Conservation (phyloP, 1,284 basidiomycete species). For the Ceratobasidium sp. region DNA sequence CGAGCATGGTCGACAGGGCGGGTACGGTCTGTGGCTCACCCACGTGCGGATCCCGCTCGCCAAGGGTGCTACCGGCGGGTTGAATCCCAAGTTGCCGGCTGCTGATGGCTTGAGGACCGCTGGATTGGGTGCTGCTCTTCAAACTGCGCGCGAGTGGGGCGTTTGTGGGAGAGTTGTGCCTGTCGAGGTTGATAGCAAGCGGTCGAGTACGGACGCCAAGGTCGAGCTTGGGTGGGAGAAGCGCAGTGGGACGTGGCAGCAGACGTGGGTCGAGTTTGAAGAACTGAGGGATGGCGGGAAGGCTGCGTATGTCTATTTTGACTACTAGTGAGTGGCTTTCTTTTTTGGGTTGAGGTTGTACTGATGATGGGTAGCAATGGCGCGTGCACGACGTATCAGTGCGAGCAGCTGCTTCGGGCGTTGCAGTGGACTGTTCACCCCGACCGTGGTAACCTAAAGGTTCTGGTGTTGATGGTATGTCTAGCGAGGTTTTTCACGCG, state of each 20-base stretch:
- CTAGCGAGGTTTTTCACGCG: background rate
- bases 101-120: conserved; percentile 57
- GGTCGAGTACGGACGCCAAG: conserved; percentile 49
- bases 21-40: conserved; percentile 61
- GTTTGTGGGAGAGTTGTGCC: conserved; percentile 48
- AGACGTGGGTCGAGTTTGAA: conserved; percentile 60
- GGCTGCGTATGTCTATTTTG: conserved; percentile 61
- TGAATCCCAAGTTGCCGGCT: conserved; percentile 62
- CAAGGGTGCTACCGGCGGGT: conserved; percentile 54
- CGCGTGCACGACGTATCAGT: conserved; percentile 61
- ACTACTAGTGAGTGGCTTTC: conserved; percentile 59
- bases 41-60: conserved; percentile 61
- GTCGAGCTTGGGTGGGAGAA: conserved; percentile 47
- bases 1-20: conserved; percentile 52
- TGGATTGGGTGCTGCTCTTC: conserved; percentile 55
- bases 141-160: conserved; percentile 59
- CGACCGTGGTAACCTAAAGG: conserved; percentile 56
- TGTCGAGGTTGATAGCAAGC: conserved; percentile 10
- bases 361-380: conserved; percentile 58
- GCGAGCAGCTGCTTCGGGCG: conserved; percentile 58
- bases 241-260: conserved; percentile 59
- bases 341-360: background rate
- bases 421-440: conserved; percentile 58
- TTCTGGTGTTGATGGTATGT: conserved; percentile 60
- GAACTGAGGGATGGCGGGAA: conserved; percentile 52